Conservation (phyloP, 1,284 basidiomycete genomes). For the Naganishia albida region DNA sequence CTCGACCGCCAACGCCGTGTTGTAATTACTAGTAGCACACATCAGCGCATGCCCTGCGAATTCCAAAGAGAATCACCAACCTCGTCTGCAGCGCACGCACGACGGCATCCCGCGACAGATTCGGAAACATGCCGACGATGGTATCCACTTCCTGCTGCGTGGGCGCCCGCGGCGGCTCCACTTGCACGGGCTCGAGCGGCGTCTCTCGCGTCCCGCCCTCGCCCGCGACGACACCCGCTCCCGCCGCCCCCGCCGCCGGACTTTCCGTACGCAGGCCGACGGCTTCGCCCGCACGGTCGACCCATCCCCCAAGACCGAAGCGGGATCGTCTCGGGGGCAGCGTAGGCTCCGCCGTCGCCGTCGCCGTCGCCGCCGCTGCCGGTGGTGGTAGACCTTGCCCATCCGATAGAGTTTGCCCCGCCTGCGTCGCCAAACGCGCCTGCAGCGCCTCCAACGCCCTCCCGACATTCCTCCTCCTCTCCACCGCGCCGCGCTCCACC, state of each 20-base stretch:
- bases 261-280: conserved; percentile 13
- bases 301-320: conserved; percentile 71
- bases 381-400: too few species aligned
- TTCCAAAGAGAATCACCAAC: conserved; percentile 56
- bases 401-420: too few species aligned
- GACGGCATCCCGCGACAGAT: conserved; percentile 71
- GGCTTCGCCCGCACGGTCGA: conserved; percentile 59
- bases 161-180: conserved; percentile 1
- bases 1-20: conserved; percentile 76
- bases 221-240: neutral
- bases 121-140: conserved; percentile 77
- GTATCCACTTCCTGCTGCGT: conserved; percentile 48
- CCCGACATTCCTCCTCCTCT: conserved; percentile 30
- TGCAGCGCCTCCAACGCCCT: conserved; percentile 21
- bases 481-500: conserved; percentile 33
- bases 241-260: neutral
- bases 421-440: neutral
- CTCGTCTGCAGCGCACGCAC: conserved; percentile 76
- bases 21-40: conserved; percentile 59
- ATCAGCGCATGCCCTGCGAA: conserved; percentile 13
- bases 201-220: neutral
- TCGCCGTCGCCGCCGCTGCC: neutral
- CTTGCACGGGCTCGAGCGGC: neutral
- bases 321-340: neutral
- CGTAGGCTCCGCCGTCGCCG: neutral